These are phyloP conservation scores for Chalaropsis ovoidea DNA, from an alignment of 2,329 filamentous ascomycete genomes.

Conservation along the genomic window DNA sequence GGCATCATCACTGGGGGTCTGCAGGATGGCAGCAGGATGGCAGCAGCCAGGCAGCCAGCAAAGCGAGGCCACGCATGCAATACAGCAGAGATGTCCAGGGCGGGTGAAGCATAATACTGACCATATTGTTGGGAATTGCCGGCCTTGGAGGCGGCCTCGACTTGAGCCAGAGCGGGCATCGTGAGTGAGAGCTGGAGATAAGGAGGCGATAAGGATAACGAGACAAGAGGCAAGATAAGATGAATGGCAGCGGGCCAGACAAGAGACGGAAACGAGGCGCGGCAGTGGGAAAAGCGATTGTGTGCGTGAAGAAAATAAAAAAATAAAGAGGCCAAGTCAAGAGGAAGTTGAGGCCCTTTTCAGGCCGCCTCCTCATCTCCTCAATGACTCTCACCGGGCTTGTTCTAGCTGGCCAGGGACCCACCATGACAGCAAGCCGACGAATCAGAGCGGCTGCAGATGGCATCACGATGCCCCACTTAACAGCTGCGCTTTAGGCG, in stretches of 20 bases:
- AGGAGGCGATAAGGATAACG: not conserved
- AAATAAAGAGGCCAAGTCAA: not conserved
- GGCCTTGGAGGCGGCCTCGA: conserved; percentile 14
- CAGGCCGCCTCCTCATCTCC: not conserved
- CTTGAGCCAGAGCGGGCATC: conserved; percentile 18
- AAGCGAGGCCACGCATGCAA: not conserved
- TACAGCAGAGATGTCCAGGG: not conserved
- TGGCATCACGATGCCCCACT: conserved; percentile 22
- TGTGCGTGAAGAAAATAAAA: not conserved
- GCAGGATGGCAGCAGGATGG: not conserved
- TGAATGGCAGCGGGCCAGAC: not conserved
- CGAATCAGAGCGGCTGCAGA: conserved; percentile 22
- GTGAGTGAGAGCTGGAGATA: not conserved
- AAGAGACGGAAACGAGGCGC: not conserved
- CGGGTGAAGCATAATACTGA: conserved; percentile 26
- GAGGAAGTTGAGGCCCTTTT: not conserved
- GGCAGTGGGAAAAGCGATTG: too few species aligned
- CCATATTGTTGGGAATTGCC: conserved; percentile 26
- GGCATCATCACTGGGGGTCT: not conserved
- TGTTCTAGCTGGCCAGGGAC: conserved; percentile 6
- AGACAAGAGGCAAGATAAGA: not conserved
- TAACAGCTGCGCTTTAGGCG: conserved; percentile 6
- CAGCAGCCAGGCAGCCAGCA: not conserved
- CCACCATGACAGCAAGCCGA: conserved; percentile 19
- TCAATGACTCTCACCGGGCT: conserved; percentile 14